Percentiles rank a stretch among this genome's conserved stretches.
Conservation (phyloP, 2,329 filamentous ascomycete species). For the Trichoderma sp. region DNA sequence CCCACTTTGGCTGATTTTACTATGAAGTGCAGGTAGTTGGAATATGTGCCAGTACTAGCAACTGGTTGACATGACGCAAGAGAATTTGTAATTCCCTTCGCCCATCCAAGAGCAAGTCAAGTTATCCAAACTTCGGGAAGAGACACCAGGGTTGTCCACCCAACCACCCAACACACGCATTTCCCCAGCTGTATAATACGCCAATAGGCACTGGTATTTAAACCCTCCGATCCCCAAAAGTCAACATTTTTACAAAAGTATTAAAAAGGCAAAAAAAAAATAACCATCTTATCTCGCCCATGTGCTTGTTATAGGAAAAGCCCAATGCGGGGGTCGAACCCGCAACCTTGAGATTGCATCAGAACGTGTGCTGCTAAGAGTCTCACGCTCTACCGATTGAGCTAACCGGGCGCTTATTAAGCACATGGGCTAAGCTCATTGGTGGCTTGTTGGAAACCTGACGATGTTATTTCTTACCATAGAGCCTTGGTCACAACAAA, state of each 20-base stretch:
- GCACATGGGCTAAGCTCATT: background rate
- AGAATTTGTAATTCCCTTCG: background rate
- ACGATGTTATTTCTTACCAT: fast-evolving
- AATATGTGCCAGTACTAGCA: background rate
- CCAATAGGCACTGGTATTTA: background rate
- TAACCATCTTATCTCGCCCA: background rate
- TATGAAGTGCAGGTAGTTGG: background rate
- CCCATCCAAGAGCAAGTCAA: background rate
- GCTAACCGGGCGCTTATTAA: constrained; percentile 32
- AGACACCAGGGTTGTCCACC: background rate
- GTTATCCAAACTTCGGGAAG: background rate
- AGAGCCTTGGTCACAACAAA: background rate
- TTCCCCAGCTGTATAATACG: background rate
- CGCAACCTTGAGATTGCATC: constrained; percentile 48
- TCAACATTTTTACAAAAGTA: background rate
- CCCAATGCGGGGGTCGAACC: constrained; percentile 51
- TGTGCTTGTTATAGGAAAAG: constrained; percentile 36
- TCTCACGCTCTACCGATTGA: constrained; percentile 65
- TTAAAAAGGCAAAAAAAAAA: background rate
- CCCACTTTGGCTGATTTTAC: background rate
- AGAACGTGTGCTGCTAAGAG: constrained; percentile 47
- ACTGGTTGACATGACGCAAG: background rate
- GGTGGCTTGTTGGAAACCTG: background rate
- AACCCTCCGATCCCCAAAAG: background rate
- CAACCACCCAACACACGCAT: background rate